Percentiles rank a stretch among this genome's conserved stretches.
phyloP scores from a whole-genome alignment of 108 stramenopile genomes.

The Nitzschia sp. region DNA sequence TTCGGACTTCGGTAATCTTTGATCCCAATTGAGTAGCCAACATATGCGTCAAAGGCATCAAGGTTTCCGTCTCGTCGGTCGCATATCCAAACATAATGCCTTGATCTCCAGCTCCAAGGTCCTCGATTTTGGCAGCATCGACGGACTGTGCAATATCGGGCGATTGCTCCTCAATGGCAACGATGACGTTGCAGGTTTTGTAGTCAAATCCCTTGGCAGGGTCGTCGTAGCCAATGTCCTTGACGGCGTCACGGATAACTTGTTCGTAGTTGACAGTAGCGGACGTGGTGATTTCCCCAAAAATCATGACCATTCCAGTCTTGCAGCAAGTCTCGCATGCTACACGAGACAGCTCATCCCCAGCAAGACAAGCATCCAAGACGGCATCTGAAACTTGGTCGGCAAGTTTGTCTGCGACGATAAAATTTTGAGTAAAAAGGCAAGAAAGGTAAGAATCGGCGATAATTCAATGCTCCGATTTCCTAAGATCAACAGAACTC shows the following conservation, averaged over 20 bases:
- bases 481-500: too few relatives aligned
- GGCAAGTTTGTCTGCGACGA: conserved; percentile 98
- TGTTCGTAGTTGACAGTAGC: conserved; percentile 97
- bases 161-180: conserved; percentile 96
- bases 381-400: conserved; percentile 97
- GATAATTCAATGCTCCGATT: too few relatives aligned
- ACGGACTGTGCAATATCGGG: conserved; percentile 97
- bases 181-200: conserved; percentile 97
- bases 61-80: conserved; percentile 91
- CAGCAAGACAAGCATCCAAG: conserved; percentile 93
- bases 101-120: conserved; percentile 98
- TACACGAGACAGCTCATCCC: conserved; percentile 91
- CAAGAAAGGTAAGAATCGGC: too few relatives aligned
- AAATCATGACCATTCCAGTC: conserved; percentile 98
- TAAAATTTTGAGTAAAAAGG: too few relatives aligned
- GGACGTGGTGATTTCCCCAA: conserved; percentile 96
- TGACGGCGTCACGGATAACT: conserved; percentile 94
- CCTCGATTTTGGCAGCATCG: conserved; percentile 88
- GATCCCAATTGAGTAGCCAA: conserved; percentile 91
- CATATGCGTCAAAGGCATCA: conserved; percentile 95
- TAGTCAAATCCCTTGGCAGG: conserved; percentile 97
- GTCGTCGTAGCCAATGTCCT: conserved; percentile 95
- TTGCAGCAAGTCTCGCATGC: conserved; percentile 98
- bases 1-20: conserved; percentile 94
- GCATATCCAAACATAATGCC: conserved; percentile 98